Evolutionary conservation across 192 early-diverging fungal genomes (phyloP).

Genomic region (Coemansia sp.): DNA sequence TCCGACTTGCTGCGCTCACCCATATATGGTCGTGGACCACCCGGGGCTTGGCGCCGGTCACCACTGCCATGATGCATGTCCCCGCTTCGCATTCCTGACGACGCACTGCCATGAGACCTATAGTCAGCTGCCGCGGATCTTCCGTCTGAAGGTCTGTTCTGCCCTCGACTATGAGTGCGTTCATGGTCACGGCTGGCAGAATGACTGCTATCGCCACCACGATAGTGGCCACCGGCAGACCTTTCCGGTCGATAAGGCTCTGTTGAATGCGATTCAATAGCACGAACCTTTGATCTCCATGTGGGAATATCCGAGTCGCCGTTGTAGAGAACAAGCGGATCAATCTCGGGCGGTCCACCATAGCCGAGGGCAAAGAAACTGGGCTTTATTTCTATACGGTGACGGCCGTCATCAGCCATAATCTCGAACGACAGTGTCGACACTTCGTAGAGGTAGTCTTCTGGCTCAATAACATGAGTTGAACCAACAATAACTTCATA

Average conservation of each 20-base stretch:
- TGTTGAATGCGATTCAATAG: conserved; percentile 9
- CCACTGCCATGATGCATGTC: conserved; percentile 18
- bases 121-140: conserved; percentile 14
- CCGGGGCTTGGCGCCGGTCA: conserved; percentile 1
- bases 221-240: neutral
- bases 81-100: conserved; percentile 4
- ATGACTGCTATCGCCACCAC: neutral
- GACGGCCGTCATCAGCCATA: conserved; percentile 26
- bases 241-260: neutral
- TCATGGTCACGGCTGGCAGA: conserved; percentile 1
- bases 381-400: conserved; percentile 35
- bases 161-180: conserved; percentile 26
- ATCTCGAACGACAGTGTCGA: conserved; percentile 51
- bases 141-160: conserved; percentile 16
- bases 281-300: conserved; percentile 18
- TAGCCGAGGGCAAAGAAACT: conserved; percentile 42
- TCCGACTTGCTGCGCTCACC: conserved; percentile 21
- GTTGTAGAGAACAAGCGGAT: conserved; percentile 41
- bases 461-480: conserved; percentile 48
- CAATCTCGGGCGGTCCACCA: conserved; percentile 39
- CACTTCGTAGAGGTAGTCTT: conserved; percentile 42
- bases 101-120: conserved; percentile 20
- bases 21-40: conserved; percentile 19
- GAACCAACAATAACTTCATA: conserved; percentile 53
- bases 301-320: conserved; percentile 25